phyloP scores from a whole-genome alignment of 2,329 filamentous ascomycete species.

The Aureobasidium sp. region DNA sequence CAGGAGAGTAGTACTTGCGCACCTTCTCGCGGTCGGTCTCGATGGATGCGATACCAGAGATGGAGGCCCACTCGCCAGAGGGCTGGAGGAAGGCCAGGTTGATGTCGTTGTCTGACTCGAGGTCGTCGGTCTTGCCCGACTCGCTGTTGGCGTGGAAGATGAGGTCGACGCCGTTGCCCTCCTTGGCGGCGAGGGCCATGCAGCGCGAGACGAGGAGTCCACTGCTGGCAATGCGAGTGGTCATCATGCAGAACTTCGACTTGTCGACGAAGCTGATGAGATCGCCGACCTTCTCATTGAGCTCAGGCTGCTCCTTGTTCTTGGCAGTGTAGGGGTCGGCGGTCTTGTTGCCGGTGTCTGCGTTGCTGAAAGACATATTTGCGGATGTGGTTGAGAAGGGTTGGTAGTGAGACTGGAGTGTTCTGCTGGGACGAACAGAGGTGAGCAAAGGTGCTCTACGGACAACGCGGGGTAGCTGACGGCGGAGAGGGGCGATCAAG shows the following conservation, averaged over 20 bases:
- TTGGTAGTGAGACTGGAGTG: constrained; percentile 1
- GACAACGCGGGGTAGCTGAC: constrained; percentile 14
- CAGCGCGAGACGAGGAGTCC: constrained; percentile 69
- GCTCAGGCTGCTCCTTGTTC: constrained; percentile 61
- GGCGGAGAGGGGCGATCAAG: constrained; percentile 16
- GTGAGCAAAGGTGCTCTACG: constrained; percentile 13
- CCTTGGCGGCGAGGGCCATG: constrained; percentile 80
- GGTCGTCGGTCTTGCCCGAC: constrained; percentile 78
- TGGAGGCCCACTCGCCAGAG: constrained; percentile 76
- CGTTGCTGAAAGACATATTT: constrained; percentile 46
- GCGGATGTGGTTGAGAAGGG: constrained; percentile 10
- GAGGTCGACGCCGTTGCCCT: constrained; percentile 68
- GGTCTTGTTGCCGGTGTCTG: constrained; percentile 53
- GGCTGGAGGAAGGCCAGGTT: constrained; percentile 68
- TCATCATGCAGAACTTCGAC: constrained; percentile 85
- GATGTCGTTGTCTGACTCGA: constrained; percentile 61
- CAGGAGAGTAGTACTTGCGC: constrained; percentile 64
- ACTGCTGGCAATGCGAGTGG: constrained; percentile 58
- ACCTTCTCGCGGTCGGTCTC: constrained; percentile 61
- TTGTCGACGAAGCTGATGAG: constrained; percentile 61
- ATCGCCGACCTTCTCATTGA: constrained; percentile 69
- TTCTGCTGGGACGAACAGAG: constrained; percentile 1
- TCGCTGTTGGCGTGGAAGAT: constrained; percentile 90
- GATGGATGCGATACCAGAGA: constrained; percentile 65
- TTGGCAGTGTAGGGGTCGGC: constrained; percentile 74